Evolutionary conservation across 495 filamentous ascomycete species (phyloP).

Genomic region (Penicillium robsamsonii): DNA sequence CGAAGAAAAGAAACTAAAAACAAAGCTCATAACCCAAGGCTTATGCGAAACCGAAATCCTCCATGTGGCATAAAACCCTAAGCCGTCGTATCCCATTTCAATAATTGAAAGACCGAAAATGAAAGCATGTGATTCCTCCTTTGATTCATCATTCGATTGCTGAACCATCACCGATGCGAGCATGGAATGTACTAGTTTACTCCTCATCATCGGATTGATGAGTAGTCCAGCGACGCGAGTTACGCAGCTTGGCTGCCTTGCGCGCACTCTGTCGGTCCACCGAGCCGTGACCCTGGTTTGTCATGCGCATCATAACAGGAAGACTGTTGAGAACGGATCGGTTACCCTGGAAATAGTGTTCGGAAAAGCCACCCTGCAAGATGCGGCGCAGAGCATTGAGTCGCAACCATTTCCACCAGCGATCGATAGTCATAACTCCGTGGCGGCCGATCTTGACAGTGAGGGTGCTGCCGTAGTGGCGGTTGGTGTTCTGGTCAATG

Average conservation of each 20-base stretch:
- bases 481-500: constrained; percentile 67
- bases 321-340: constrained; percentile 74
- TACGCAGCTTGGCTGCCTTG: constrained; percentile 36
- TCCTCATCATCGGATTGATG: constrained; percentile 29
- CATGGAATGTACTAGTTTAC: neutral
- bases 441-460: constrained; percentile 71
- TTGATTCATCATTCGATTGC: neutral
- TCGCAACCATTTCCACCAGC: constrained; percentile 85
- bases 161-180: neutral
- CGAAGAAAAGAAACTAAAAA: constrained; percentile 2
- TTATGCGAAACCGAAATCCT: neutral
- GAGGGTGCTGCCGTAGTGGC: constrained; percentile 73
- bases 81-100: neutral
- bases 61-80: neutral
- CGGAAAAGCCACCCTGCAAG: constrained; percentile 74
- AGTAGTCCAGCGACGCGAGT: constrained; percentile 38
- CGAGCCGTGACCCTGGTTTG: constrained; percentile 8
- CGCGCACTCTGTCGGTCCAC: constrained; percentile 32
- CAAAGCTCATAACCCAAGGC: neutral
- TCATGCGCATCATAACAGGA: constrained; percentile 50
- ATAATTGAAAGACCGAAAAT: neutral
- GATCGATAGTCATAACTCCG: constrained; percentile 75
- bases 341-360: constrained; percentile 83
- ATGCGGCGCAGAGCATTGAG: constrained; percentile 73
- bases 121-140: neutral